Conservation (phyloP, 768 basidiomycete genomes). For the Psilocybe tampanensis region DNA sequence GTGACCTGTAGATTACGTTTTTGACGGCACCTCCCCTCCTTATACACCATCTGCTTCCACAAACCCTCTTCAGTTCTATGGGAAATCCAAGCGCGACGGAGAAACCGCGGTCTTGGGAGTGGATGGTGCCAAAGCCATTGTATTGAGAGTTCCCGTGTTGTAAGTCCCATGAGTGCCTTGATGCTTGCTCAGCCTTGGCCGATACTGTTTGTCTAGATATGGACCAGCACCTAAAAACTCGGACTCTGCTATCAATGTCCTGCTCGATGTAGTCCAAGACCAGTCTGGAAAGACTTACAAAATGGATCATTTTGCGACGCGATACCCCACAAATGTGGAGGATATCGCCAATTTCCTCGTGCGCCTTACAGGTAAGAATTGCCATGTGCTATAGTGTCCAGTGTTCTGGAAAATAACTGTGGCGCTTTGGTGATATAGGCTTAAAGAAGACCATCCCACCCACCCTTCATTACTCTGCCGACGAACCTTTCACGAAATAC, state of each 20-base stretch:
- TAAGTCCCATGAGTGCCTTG: slow-evolving; percentile 35
- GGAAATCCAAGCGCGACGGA: slow-evolving; percentile 83
- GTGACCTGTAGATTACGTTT: slow-evolving; percentile 98
- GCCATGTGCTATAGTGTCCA: neutral
- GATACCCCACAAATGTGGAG: slow-evolving; percentile 89
- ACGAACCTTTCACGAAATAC: slow-evolving; percentile 89
- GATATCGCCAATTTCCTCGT: slow-evolving; percentile 88
- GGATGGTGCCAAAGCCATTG: slow-evolving; percentile 56
- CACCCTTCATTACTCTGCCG: slow-evolving; percentile 85
- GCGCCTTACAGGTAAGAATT: slow-evolving; percentile 66
- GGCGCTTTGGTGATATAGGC: slow-evolving; percentile 23
- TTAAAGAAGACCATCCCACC: slow-evolving; percentile 54
- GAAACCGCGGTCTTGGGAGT: slow-evolving; percentile 76
- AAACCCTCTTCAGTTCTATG: slow-evolving; percentile 90
- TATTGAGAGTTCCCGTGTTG: slow-evolving; percentile 92
- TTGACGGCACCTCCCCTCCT: slow-evolving; percentile 90
- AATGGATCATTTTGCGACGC: slow-evolving; percentile 94
- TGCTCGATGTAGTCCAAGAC: slow-evolving; percentile 85
- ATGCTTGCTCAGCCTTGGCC: neutral
- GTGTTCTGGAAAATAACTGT: neutral
- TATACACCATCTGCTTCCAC: slow-evolving; percentile 75
- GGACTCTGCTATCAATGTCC: slow-evolving; percentile 87
- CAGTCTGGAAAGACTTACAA: slow-evolving; percentile 87
- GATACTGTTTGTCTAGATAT: slow-evolving; percentile 65
- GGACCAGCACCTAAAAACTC: slow-evolving; percentile 83